These are phyloP conservation scores for Hypericum perforatum DNA, from an alignment of 345 rosid genomes.

Conservation along the genomic window DNA sequence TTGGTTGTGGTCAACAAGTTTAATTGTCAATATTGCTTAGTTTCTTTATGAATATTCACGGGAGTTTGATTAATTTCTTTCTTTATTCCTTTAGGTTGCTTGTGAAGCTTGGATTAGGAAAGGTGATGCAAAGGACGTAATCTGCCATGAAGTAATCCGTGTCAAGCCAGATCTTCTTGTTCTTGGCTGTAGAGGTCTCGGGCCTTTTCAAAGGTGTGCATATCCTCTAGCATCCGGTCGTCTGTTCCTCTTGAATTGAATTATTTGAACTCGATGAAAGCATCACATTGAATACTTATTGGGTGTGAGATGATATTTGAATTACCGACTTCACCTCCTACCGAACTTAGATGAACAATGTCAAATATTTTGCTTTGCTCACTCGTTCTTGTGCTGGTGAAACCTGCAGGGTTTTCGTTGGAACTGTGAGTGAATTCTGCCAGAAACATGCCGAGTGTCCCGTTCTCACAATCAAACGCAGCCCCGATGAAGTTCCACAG, in stretches of 20 bases:
- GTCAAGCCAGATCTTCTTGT: slow-evolving; percentile 79
- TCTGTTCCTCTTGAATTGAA: too few species aligned
- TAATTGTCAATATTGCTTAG: too few species aligned
- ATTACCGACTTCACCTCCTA: too few species aligned
- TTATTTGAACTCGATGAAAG: too few species aligned
- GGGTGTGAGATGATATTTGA: too few species aligned
- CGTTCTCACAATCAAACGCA: slow-evolving; percentile 76
- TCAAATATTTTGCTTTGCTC: neutral
- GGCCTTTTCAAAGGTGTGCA: slow-evolving; percentile 81
- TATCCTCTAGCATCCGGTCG: neutral
- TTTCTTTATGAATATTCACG: neutral
- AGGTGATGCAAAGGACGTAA: slow-evolving; percentile 81
- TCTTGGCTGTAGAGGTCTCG: slow-evolving; percentile 87
- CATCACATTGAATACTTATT: too few species aligned
- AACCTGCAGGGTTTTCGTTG: slow-evolving; percentile 77
- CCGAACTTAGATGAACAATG: too few species aligned
- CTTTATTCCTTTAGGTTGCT: slow-evolving; percentile 38
- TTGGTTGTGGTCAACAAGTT: too few species aligned
- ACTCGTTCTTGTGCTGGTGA: neutral
- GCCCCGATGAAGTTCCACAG: slow-evolving; percentile 65
- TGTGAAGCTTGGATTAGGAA: slow-evolving; percentile 88
- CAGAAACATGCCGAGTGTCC: slow-evolving; percentile 97
- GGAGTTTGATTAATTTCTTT: neutral
- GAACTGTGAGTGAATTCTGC: slow-evolving; percentile 91
- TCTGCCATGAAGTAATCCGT: slow-evolving; percentile 79